Conservation (phyloP, 1,139 yeast species). For the Hyphopichia fennica region DNA sequence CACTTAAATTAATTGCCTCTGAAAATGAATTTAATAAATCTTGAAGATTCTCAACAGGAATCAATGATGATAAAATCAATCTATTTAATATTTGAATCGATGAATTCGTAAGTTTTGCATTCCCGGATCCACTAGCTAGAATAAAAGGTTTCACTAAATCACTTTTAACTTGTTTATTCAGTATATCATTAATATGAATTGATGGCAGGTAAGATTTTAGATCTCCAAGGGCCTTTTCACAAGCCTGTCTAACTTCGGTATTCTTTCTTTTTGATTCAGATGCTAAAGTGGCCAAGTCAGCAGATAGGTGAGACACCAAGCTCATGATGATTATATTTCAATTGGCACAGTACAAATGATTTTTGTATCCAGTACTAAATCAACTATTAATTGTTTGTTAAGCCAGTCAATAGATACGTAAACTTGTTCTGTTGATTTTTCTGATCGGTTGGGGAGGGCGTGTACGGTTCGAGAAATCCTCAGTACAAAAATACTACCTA, state of each 20-base stretch:
- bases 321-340: not conserved
- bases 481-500: not conserved
- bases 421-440: not conserved
- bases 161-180: slow-evolving; percentile 38
- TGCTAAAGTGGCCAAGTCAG: slow-evolving; percentile 60
- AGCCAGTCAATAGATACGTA: no score
- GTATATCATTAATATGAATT: slow-evolving; percentile 15
- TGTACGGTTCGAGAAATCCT: not conserved
- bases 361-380: no score
- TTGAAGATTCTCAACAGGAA: slow-evolving; percentile 1
- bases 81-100: slow-evolving; percentile 71
- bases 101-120: slow-evolving; percentile 68
- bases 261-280: slow-evolving; percentile 73
- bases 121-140: slow-evolving; percentile 70
- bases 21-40: slow-evolving; percentile 62
- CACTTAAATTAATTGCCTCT: slow-evolving; percentile 74
- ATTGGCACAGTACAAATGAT: not conserved
- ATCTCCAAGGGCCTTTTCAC: slow-evolving; percentile 59
- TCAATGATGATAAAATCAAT: slow-evolving; percentile 49
- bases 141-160: slow-evolving; percentile 70
- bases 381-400: no score
- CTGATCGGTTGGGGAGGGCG: not conserved
- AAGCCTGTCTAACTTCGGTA: slow-evolving; percentile 62
- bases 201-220: slow-evolving; percentile 32
- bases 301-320: slow-evolving; percentile 35